A percentile compares a stretch with the other conserved stretches of the same genome.
phyloP scores from a whole-genome alignment of 2,329 filamentous ascomycete genomes.

The Trichoderma guizhouense region DNA sequence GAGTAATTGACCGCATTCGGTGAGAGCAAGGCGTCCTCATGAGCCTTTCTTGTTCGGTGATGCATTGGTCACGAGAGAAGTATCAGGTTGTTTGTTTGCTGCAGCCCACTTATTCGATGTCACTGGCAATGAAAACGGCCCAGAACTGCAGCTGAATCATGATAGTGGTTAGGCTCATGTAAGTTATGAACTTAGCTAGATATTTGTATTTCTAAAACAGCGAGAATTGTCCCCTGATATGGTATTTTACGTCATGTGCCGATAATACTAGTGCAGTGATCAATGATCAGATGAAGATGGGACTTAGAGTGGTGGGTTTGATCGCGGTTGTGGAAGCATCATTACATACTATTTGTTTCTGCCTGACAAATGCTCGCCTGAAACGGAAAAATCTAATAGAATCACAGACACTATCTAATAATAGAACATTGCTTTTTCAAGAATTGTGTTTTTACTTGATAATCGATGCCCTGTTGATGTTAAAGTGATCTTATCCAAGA shows the following conservation, averaged over 20 bases:
- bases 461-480: neutral
- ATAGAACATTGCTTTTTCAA: neutral
- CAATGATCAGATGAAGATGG: neutral
- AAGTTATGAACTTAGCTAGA: neutral
- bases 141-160: neutral
- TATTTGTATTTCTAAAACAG: neutral
- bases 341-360: neutral
- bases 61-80: neutral
- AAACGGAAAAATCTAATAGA: neutral
- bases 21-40: neutral
- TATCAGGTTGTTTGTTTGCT: neutral
- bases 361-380: too few species aligned
- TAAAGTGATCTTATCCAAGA: neutral
- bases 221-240: neutral
- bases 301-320: neutral
- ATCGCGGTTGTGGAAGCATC: neutral
- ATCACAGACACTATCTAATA: fast-evolving
- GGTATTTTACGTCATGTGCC: neutral
- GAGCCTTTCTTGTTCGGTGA: neutral
- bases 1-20: neutral
- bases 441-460: neutral
- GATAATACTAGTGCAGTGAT: neutral
- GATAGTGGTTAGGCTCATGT: neutral
- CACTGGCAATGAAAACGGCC: neutral
- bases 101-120: neutral